Evolutionary conservation across 768 basidiomycete species (phyloP), one percentile per base, ranked within the genome.

Genomic region (Pleurotus tuber-regium): DNA sequence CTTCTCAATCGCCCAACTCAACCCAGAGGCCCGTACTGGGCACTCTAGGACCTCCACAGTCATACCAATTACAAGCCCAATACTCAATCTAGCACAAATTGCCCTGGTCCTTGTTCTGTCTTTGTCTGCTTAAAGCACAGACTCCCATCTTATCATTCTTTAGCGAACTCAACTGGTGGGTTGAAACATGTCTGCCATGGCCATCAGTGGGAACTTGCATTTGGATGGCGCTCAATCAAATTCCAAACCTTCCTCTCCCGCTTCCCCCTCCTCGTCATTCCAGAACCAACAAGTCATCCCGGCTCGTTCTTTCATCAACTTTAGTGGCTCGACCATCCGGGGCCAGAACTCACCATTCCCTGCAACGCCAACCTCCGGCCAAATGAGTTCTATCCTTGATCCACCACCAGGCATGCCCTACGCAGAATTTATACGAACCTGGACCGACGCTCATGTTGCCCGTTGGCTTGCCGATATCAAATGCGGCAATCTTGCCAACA

Each of bases 381-480:
- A 64, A 21, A 50, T 54, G 48, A 53, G 43, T 23, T 39, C 31
- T 4, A 14, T 30, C 21, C 71, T 83, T 19, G 86, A 89, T 1
- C 75, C 83, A 0, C 86, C 86, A 2, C 60, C 70, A 0, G 84
- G 82, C 23, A 62, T 80, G n/a, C 58, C 79, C 0, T 89, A 83
- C 61, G 52, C 74, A 0, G 85, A 87, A 33, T 84, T 79, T 59
- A 72, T 90, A 47, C 77, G 76, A 18, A 75, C 83, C n/a, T 92
- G 89, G 89, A 66, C 76, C 1, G 89, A 92, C 61, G 59, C 59
- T 3, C 84, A 88, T 58, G 84, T 91, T 51, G 77, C 84, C 1
- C 73, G 74, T 41, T 99, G 95, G 89, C 77, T 99, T 28, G 60
- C 75, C 0, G 83, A 91, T 14, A 84, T 89, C 60, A 88, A 83